Conservation (phyloP, 768 basidiomycete genomes). For the Amanita phalloides region DNA sequence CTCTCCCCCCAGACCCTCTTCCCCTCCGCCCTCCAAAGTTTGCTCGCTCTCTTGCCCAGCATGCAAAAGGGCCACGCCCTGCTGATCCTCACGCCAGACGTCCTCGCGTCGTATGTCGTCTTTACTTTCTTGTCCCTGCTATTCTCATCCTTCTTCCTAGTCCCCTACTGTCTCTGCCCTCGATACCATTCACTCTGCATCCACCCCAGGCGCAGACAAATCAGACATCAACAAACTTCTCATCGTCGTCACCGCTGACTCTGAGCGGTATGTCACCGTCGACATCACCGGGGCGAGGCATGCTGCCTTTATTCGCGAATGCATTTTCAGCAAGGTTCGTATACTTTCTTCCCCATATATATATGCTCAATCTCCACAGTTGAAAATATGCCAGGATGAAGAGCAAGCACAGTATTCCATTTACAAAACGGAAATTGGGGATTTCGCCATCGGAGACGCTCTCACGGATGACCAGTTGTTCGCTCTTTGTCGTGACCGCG, state of each 20-base stretch:
- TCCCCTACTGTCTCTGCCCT: conserved; percentile 29
- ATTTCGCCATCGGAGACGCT: conserved; percentile 63
- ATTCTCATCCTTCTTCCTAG: conserved; percentile 19
- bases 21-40: not conserved
- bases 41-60: conserved; percentile 15
- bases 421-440: conserved; percentile 82
- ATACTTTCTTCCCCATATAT: conserved; percentile 7
- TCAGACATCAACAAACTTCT: conserved; percentile 25
- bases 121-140: not conserved
- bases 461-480: conserved; percentile 62
- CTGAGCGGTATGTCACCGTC: conserved; percentile 65
- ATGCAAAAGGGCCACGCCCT: conserved; percentile 3
- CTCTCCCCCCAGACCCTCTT: conserved; percentile 11
- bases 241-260: conserved; percentile 68
- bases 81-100: conserved; percentile 13
- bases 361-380: conserved; percentile 26
- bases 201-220: conserved; percentile 12
- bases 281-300: conserved; percentile 57
- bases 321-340: conserved; percentile 69
- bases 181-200: conserved; percentile 20
- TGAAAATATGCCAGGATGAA: conserved; percentile 80
- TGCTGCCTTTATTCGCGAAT: conserved; percentile 65
- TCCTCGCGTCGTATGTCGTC: conserved; percentile 23
- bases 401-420: conserved; percentile 62
- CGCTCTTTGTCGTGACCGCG: conserved; percentile 57